Percentiles rank a stretch among this genome's conserved stretches.
phyloP scores from a whole-genome alignment of 305 asterid genomes.

The Fraxinus baroniana region DNA sequence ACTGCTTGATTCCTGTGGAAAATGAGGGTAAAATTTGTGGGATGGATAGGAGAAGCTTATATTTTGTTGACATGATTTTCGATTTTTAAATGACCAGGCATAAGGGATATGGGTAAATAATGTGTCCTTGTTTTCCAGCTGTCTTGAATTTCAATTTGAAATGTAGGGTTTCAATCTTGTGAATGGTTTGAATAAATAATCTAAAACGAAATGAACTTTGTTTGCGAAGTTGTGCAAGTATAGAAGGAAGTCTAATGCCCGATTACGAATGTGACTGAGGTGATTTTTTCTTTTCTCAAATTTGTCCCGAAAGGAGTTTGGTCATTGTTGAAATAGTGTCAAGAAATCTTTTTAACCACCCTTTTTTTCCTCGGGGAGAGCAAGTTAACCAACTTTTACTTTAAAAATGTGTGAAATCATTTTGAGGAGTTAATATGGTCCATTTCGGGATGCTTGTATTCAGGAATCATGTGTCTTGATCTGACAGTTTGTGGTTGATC shows the following conservation, averaged over 20 bases:
- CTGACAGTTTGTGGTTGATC: not conserved
- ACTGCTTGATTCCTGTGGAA: not conserved
- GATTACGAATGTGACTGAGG: not conserved
- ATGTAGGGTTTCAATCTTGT: not conserved
- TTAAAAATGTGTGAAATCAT: not conserved
- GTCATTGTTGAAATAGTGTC: not conserved
- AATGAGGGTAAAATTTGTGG: not conserved
- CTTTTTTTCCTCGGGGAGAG: not conserved
- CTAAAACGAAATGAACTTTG: not conserved
- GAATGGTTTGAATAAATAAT: not conserved
- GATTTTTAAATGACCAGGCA: not conserved
- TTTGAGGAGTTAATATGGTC: not conserved
- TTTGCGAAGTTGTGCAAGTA: not conserved
- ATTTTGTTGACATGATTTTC: not conserved
- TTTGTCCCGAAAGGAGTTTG: not conserved
- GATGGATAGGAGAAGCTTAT: not conserved
- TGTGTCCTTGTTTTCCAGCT: not conserved
- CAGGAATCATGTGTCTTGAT: not conserved
- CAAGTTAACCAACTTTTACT: not conserved
- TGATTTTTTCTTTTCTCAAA: not conserved
- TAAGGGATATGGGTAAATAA: not conserved
- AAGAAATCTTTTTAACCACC: not conserved
- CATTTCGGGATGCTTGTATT: not conserved
- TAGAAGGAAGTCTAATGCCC: not conserved
- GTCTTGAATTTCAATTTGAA: not conserved